Base-by-base conservation (phyloP, 2,329 filamentous ascomycete species). In the Lasiodiplodia sp. region DNA sequence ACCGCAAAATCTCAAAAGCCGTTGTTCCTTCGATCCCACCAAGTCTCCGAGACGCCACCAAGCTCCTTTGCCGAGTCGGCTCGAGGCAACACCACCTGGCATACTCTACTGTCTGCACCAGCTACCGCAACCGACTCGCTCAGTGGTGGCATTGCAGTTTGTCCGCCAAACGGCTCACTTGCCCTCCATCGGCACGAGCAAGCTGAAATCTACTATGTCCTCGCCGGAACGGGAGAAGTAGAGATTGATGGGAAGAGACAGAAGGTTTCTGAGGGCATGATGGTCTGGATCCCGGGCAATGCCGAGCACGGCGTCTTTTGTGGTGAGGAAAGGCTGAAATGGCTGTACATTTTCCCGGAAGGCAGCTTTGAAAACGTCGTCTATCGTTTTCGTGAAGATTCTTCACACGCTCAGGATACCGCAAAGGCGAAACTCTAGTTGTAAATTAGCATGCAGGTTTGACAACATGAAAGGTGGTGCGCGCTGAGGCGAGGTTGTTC, bases 181-280 rank as follows among this genome's bases (percentile, higher is more conserved):
- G 78, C 77, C 52, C 69, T 71, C 1, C 82, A 84, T 70, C 75
- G 79, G 0, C 82, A 84, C 65, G 52, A 69, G 4, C 82, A 84
- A 47, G 78, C 82, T 0, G 82, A 84, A 71, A 75, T 84, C 1
- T 84, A 84, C 64, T 74, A 83, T 66, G 73, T 84, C 21, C 73
- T 79, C 0, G 70, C 76, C 0, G 82, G 82, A 0, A 72, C 69
- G 0, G 82, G 79, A 0, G 71, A 79, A 8, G 75, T 83, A 2
- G 75, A 71, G 0, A 78, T 84, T 18, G 79, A 83, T 56, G 80
- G 78, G 3, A 62, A 71, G 7, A 73, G 77, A 25, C 71, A 78
- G 62, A 65, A 60, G 1, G 78, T 84, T 0, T 55, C 65, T 14
- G 74, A 73, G 31, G 82, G 80, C 4, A 75, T 72, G 58, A 76